These are phyloP conservation scores for Aspergillus sp. DNA, from an alignment of 2,329 filamentous ascomycete species.

Conservation along the genomic window DNA sequence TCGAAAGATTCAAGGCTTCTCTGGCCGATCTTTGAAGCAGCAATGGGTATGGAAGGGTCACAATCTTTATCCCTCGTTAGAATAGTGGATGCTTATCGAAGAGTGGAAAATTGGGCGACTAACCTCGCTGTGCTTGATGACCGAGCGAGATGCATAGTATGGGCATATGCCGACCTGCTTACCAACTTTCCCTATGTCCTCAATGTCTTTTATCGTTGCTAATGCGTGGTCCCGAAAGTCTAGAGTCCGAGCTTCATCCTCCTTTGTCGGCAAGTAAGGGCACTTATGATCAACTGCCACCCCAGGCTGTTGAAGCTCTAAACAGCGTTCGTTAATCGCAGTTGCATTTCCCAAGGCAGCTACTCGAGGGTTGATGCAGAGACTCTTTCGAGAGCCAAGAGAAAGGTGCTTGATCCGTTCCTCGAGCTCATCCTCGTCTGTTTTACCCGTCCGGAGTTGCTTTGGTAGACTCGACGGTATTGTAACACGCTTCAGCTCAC, in stretches of 20 bases:
- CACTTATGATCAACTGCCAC: slow-evolving; percentile 62
- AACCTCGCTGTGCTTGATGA: slow-evolving; percentile 71
- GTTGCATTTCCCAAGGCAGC: slow-evolving; percentile 60
- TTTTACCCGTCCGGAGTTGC: slow-evolving; percentile 21
- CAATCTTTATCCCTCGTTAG: slow-evolving; percentile 47
- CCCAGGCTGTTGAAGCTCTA: slow-evolving; percentile 75
- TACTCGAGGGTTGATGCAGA: slow-evolving; percentile 85
- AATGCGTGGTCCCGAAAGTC: slow-evolving; percentile 80
- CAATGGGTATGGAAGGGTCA: slow-evolving; percentile 87
- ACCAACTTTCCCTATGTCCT: slow-evolving; percentile 75
- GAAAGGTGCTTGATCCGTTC: slow-evolving; percentile 74
- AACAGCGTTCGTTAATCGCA: slow-evolving; percentile 87
- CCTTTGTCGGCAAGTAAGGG: slow-evolving; percentile 68
- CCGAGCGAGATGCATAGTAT: slow-evolving; percentile 88
- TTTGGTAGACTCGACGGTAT: slow-evolving; percentile 64
- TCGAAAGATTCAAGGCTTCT: slow-evolving; percentile 76
- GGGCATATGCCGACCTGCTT: slow-evolving; percentile 77
- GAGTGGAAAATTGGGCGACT: slow-evolving; percentile 9
- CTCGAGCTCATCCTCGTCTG: slow-evolving; percentile 25
- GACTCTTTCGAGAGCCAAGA: slow-evolving; percentile 75
- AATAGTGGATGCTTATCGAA: background rate
- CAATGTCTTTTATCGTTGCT: slow-evolving; percentile 84
- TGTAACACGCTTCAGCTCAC: slow-evolving; percentile 69
- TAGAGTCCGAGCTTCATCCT: slow-evolving; percentile 63
- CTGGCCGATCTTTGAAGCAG: slow-evolving; percentile 79